Conservation (phyloP, 2,329 filamentous ascomycete species). For the Herpotrichia juniperi region DNA sequence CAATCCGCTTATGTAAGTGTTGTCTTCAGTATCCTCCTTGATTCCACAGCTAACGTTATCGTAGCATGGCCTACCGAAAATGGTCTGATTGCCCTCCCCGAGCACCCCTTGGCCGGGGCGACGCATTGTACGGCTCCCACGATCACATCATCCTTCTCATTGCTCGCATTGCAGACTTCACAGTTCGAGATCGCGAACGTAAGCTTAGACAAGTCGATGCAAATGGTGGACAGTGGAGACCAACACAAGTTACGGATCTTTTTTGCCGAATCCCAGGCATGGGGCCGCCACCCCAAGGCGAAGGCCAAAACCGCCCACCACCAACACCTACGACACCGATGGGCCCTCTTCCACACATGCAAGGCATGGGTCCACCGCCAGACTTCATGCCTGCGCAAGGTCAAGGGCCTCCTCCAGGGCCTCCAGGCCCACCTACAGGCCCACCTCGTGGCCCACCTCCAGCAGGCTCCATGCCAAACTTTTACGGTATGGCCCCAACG, state of each 20-base stretch:
- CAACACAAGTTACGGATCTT: constrained; percentile 57
- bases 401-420: constrained; percentile 6
- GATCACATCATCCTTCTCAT: constrained; percentile 87
- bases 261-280: constrained; percentile 49
- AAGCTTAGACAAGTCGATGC: constrained; percentile 73
- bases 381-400: constrained; percentile 7
- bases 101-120: constrained; percentile 75
- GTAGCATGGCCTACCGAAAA: constrained; percentile 77
- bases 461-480: constrained; percentile 47
- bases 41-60: constrained; percentile 34
- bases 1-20: constrained; percentile 79
- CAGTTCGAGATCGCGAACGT: constrained; percentile 74
- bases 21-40: background rate
- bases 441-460: constrained; percentile 22
- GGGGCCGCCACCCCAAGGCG: constrained; percentile 11
- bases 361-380: constrained; percentile 29
- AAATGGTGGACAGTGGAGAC: constrained; percentile 63
- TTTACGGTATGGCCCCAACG: constrained; percentile 59
- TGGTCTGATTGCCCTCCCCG: constrained; percentile 91
- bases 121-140: constrained; percentile 84
- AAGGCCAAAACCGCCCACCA: constrained; percentile 20
- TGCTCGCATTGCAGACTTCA: constrained; percentile 79
- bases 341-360: constrained; percentile 33
- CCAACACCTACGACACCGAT: constrained; percentile 23
- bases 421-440: constrained; percentile 3